Evolutionary conservation across 108 stramenopile species (phyloP), one percentile per base, ranked within the genome.

Genomic region (Cyclostephanos tholiformis): DNA sequence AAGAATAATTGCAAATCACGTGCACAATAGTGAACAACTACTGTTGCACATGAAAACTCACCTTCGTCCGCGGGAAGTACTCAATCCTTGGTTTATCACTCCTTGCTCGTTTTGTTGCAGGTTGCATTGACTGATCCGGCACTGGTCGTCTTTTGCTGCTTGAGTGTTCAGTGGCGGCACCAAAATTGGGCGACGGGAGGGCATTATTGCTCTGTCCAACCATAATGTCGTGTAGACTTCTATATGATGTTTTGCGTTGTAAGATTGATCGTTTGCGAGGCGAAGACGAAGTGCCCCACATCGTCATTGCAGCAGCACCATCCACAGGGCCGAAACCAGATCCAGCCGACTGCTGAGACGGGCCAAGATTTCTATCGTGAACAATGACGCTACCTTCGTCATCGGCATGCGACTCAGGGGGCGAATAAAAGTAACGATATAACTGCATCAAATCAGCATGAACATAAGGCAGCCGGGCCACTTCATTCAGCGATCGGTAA

Each of bases 201-300:
- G 29, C 14, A 19, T n/a, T 22, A 50, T 32, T 69, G 59, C 48
- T 58, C 41, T 60, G 61, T 6, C 71, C 69, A 58, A 68, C 67
- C 56, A 66, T 72, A 11, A 88, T 43, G 43, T 57, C 63, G 65
- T 76, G 61, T 48, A 79, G 49, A 59, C 69, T 32, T 77, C 90
- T 71, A 66, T 91, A 94, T 12, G 90, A 91, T 30, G 87, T 86
- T 73, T 94, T 94, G 26, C 93, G 65, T 67, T 94, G 90, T 71
- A 94, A 55, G 12, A 46, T 67, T 16, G 68, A 44, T 55, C 36
- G 63, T 62, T 62, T 62, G 32, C 43, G 27, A 38, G 61, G 61
- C 36, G 38, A 64, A 50, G 63, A 16, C 32, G 27, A 25, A 11
- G 36, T 9, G 49, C 29, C 35, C 22, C 14, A 13, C 39, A 27